Conservation (phyloP, 2,329 filamentous ascomycete species). For the Orbilia blumenaviensis region DNA sequence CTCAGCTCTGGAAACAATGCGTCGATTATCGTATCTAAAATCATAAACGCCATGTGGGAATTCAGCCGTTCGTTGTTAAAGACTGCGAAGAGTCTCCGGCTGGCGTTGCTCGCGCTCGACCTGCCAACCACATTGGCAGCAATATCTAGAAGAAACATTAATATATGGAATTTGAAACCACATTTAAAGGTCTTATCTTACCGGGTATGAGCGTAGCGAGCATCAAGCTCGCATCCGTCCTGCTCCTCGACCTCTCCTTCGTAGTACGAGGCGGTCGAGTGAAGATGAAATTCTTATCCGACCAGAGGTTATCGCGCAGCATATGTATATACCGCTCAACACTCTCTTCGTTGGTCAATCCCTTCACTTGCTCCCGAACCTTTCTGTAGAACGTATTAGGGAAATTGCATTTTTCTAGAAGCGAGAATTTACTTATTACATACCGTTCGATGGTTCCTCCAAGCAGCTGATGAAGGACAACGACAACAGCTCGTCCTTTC, state of each 20-base stretch:
- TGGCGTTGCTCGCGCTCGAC: conserved; percentile 88
- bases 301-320: conserved; percentile 83
- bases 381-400: conserved; percentile 64
- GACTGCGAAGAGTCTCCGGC: conserved; percentile 85
- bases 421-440: not conserved
- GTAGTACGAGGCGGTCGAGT: conserved; percentile 65
- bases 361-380: conserved; percentile 82
- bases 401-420: not conserved
- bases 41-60: conserved; percentile 65
- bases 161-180: not conserved
- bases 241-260: conserved; percentile 79
- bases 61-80: conserved; percentile 92
- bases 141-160: conserved; percentile 68
- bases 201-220: conserved; percentile 83
- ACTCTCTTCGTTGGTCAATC: conserved; percentile 78
- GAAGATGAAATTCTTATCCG: conserved; percentile 68
- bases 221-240: conserved; percentile 87
- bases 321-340: conserved; percentile 78
- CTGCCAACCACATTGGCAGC: conserved; percentile 92
- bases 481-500: conserved; percentile 90
- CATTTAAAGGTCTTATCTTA: not conserved
- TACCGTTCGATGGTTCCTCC: conserved; percentile 90
- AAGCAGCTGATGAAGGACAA: conserved; percentile 93
- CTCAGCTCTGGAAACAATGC: conserved; percentile 45
- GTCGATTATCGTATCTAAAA: conserved; percentile 40